These are phyloP conservation scores for Astraeus odoratus DNA, from an alignment of 768 basidiomycete genomes.

Conservation along the genomic window DNA sequence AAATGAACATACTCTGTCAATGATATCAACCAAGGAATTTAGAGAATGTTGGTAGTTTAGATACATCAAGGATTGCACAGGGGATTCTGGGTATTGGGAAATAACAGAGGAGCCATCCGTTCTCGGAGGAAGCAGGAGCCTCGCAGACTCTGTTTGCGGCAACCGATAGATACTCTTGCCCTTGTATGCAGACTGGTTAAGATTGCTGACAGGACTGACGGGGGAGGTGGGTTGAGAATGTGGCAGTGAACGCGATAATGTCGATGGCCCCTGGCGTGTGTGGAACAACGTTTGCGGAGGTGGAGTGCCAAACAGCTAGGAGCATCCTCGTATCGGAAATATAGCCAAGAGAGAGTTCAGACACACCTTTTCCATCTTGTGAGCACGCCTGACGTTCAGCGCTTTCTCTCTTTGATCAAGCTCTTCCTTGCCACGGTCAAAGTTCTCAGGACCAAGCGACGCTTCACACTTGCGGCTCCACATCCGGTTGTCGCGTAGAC, in stretches of 20 bases:
- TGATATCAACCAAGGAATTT: conserved; percentile 72
- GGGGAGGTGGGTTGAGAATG: conserved; percentile 25
- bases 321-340: conserved; percentile 2
- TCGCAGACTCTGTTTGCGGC: conserved; percentile 60
- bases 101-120: conserved; percentile 10
- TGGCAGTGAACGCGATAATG: conserved; percentile 16
- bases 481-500: conserved; percentile 34
- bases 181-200: conserved; percentile 45
- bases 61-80: conserved; percentile 48
- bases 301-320: conserved; percentile 72
- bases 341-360: not conserved
- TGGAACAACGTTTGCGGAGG: conserved; percentile 78
- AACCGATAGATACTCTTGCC: conserved; percentile 41
- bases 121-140: conserved; percentile 37
- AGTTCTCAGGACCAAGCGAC: conserved; percentile 40
- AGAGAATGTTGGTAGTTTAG: conserved; percentile 75
- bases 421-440: conserved; percentile 63
- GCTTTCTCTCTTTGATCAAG: conserved; percentile 70
- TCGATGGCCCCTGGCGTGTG: conserved; percentile 45
- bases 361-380: conserved; percentile 83
- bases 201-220: conserved; percentile 28
- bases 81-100: conserved; percentile 13
- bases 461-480: conserved; percentile 50
- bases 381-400: conserved; percentile 69
- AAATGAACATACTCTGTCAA: conserved; percentile 58